Percentiles rank a stretch among this genome's conserved stretches.
Evolutionary conservation across 1,139 yeast genomes (phyloP).

Genomic region (Yamadazyma oceani): DNA sequence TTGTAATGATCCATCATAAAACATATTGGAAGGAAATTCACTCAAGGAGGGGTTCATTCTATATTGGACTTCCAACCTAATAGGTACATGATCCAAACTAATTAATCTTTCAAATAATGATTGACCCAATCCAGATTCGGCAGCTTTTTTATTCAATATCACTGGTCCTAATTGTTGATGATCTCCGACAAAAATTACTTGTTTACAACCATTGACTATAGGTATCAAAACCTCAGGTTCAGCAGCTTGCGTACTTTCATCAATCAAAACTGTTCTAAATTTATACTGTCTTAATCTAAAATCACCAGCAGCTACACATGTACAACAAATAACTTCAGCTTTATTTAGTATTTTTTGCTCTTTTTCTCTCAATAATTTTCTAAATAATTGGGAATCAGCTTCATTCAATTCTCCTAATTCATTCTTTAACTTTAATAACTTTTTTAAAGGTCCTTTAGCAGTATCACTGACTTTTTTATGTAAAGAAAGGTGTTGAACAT

Average conservation of each 20-base stretch:
- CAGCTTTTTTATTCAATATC: conserved; percentile 75
- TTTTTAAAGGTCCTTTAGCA: conserved; percentile 58
- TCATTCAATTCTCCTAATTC: conserved; percentile 71
- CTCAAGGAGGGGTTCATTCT: conserved; percentile 92
- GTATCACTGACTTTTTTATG: conserved; percentile 46
- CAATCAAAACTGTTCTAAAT: conserved; percentile 80
- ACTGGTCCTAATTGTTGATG: conserved; percentile 96
- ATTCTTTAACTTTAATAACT: conserved; percentile 55
- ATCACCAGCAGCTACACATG: conserved; percentile 94
- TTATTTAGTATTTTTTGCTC: conserved; percentile 52
- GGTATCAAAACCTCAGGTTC: conserved; percentile 93
- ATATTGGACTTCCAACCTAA: conserved; percentile 86
- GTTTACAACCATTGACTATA: conserved; percentile 84
- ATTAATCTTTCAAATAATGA: conserved; percentile 85
- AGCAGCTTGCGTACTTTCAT: conserved; percentile 91
- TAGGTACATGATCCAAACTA: conserved; percentile 81
- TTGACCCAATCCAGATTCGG: conserved; percentile 81
- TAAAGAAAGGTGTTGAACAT: conserved; percentile 54
- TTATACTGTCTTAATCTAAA: conserved; percentile 50
- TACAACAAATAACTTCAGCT: conserved; percentile 86
- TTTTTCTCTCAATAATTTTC: conserved; percentile 16
- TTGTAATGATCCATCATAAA: conserved; percentile 88
- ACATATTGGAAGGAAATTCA: conserved; percentile 89
- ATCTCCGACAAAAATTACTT: conserved; percentile 88
- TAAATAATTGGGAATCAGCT: conserved; percentile 47